A percentile compares a stretch with the other conserved stretches of the same genome.
Evolutionary conservation across 192 early-diverging fungal species (phyloP).

Genomic region (Phlyctochytrium arcticum): DNA sequence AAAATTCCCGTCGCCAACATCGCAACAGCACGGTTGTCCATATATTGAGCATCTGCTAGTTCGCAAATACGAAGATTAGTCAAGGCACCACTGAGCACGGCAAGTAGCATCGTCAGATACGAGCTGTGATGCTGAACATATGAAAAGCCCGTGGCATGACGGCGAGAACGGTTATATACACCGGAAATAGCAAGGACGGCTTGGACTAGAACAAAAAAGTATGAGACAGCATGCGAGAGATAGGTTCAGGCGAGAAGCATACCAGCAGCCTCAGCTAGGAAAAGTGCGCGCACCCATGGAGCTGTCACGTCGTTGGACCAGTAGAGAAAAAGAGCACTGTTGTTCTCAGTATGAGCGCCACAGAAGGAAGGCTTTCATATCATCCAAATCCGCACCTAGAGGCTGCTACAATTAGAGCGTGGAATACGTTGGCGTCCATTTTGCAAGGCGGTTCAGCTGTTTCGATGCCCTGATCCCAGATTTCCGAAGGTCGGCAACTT

Average conservation of each 20-base stretch:
- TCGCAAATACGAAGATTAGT: neutral
- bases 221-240: neutral
- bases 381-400: neutral
- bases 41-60: neutral
- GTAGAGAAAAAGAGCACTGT: neutral
- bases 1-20: neutral
- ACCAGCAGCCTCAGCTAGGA: slow-evolving; percentile 1
- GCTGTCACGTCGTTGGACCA: neutral
- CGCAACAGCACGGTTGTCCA: neutral
- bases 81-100: neutral
- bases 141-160: neutral
- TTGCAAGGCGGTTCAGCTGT: no score
- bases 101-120: neutral
- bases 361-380: neutral
- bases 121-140: neutral
- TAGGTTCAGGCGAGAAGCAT: neutral
- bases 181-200: neutral
- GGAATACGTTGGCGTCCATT: neutral
- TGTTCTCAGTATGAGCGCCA: no score
- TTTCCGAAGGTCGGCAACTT: no score
- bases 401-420: neutral
- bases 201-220: neutral
- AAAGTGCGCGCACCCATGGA: neutral
- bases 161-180: neutral
- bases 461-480: no score